Evolutionary conservation across 2,329 filamentous ascomycete species (phyloP).

Genomic region (Fusarium cyanostomum): DNA sequence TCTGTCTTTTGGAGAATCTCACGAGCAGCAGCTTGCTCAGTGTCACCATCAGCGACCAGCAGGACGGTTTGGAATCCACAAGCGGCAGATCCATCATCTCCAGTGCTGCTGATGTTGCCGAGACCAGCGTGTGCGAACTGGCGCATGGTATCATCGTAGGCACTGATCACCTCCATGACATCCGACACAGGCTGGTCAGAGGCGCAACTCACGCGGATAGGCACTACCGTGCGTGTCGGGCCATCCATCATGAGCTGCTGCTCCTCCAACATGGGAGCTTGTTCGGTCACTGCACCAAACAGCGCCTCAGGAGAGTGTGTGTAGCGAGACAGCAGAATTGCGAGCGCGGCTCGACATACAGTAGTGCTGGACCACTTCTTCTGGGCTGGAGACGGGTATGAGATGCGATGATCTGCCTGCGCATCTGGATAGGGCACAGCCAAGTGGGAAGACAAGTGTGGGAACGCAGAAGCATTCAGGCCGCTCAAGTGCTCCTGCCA

Average conservation of each 20-base stretch:
- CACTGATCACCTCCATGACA: neutral
- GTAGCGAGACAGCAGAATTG: slow-evolving; percentile 6
- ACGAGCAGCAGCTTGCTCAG: neutral
- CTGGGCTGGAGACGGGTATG: accelerated
- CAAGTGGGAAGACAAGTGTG: neutral
- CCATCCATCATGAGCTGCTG: neutral
- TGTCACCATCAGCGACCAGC: neutral
- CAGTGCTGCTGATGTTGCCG: neutral
- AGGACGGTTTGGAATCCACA: slow-evolving; percentile 18
- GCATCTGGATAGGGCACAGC: neutral
- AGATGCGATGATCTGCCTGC: neutral
- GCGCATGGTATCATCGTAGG: neutral
- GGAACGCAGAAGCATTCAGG: slow-evolving; percentile 10
- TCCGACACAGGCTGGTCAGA: neutral
- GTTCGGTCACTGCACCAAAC: slow-evolving; percentile 6
- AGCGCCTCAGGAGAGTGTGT: slow-evolving; percentile 4
- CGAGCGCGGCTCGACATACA: slow-evolving; percentile 1
- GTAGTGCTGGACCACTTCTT: accelerated
- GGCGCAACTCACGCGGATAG: slow-evolving; percentile 2
- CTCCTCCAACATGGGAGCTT: neutral
- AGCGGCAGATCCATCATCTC: slow-evolving; percentile 8
- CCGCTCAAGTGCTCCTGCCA: neutral
- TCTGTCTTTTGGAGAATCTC: neutral
- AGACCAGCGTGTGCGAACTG: slow-evolving; percentile 1
- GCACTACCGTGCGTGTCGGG: neutral